A percentile compares a stretch with the other conserved stretches of the same genome.
Conservation (phyloP, 2,329 filamentous ascomycete species). For the Colletotrichum noveboracense region DNA sequence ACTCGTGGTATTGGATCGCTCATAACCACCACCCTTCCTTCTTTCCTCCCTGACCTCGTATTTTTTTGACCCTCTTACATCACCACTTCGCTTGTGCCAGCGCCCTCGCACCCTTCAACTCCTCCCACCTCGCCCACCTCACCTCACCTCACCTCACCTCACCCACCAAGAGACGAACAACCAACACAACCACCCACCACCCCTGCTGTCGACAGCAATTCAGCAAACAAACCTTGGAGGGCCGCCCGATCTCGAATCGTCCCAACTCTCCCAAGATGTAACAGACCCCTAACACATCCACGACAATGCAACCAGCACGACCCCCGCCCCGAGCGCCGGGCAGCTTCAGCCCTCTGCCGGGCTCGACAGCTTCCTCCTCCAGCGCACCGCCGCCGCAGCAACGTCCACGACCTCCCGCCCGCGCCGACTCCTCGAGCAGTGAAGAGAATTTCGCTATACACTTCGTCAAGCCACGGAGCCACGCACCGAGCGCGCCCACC, state of each 20-base stretch:
- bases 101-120: background rate
- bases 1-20: background rate
- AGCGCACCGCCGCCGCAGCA: conserved; percentile 30
- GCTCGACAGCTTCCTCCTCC: conserved; percentile 26
- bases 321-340: conserved; percentile 55
- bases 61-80: conserved; percentile 5
- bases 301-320: conserved; percentile 54
- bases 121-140: background rate
- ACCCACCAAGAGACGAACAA: background rate
- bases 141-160: background rate
- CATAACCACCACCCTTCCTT: conserved; percentile 4
- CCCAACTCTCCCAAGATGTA: conserved; percentile 45
- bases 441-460: conserved; percentile 49
- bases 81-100: background rate
- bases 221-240: background rate
- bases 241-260: conserved; percentile 16
- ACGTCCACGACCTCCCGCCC: conserved; percentile 38
- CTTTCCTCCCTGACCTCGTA: conserved; percentile 8
- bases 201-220: background rate
- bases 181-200: background rate
- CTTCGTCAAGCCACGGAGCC: conserved; percentile 49
- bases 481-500: conserved; percentile 22
- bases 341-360: conserved; percentile 60
- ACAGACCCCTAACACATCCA: conserved; percentile 35
- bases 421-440: conserved; percentile 51